These are phyloP conservation scores for Oligophagozyma castellii DNA, from an alignment of 1,139 yeast species.

Conservation along the genomic window DNA sequence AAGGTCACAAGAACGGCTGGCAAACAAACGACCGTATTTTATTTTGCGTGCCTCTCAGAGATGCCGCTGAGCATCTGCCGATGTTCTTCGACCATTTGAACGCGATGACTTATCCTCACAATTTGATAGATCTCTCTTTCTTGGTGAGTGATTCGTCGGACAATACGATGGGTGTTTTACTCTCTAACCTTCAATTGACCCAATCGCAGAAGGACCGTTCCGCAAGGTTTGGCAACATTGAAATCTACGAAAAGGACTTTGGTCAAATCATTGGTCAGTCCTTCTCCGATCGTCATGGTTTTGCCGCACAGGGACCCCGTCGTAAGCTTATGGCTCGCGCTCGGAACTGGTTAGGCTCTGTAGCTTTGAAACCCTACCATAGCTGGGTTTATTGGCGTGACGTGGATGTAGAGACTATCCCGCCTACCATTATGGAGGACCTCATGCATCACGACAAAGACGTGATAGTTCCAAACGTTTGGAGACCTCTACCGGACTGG, in stretches of 20 bases:
- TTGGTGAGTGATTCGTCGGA: constrained; percentile 50
- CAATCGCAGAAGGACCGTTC: constrained; percentile 34
- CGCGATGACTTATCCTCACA: constrained; percentile 52
- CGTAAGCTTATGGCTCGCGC: constrained; percentile 85
- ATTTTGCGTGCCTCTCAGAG: constrained; percentile 56
- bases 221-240: constrained; percentile 38
- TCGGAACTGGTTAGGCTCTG: constrained; percentile 71
- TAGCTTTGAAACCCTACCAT: constrained; percentile 70
- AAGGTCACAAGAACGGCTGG: constrained; percentile 44
- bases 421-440: constrained; percentile 65
- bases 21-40: constrained; percentile 42
- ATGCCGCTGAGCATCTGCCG: constrained; percentile 54
- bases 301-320: constrained; percentile 66
- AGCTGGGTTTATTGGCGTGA: constrained; percentile 96
- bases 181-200: constrained; percentile 31
- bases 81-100: constrained; percentile 51
- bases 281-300: constrained; percentile 53
- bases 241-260: constrained; percentile 53
- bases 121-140: constrained; percentile 50
- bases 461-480: constrained; percentile 79
- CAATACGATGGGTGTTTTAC: constrained; percentile 39
- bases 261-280: constrained; percentile 59
- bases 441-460: constrained; percentile 65
- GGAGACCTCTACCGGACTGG: constrained; percentile 76
- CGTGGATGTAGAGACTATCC: constrained; percentile 75